phyloP scores from a whole-genome alignment of 768 basidiomycete species.

The Hirschioporus abietinus region DNA sequence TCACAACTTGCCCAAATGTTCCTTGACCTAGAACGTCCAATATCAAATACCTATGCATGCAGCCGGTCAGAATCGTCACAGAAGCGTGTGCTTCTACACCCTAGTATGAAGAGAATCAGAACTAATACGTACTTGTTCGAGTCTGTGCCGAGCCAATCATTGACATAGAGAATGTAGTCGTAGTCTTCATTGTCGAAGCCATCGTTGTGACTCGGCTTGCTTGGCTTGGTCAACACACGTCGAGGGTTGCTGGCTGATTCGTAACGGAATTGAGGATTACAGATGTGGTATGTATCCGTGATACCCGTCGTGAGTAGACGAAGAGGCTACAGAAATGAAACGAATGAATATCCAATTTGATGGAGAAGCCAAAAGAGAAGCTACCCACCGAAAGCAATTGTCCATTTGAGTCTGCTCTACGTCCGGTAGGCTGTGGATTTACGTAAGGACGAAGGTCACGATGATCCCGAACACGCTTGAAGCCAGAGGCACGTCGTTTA shows the following conservation, averaged over 20 bases:
- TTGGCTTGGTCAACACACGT: conserved; percentile 95
- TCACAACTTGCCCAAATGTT: conserved; percentile 98
- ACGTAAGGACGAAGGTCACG: conserved; percentile 76
- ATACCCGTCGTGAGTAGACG: conserved; percentile 80
- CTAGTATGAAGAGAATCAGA: conserved; percentile 9
- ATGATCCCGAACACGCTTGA: conserved; percentile 70
- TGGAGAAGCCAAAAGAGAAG: conserved; percentile 4
- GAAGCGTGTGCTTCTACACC: conserved; percentile 13
- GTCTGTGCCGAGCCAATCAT: conserved; percentile 93
- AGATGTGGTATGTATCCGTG: conserved; percentile 86
- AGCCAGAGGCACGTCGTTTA: conserved; percentile 68
- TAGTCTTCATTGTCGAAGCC: conserved; percentile 99
- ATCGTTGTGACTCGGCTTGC: conserved; percentile 92
- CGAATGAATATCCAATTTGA: conserved; percentile 6
- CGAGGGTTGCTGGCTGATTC: conserved; percentile 93
- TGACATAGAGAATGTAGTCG: conserved; percentile 99
- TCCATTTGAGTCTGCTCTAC: conserved; percentile 75
- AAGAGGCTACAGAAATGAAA: conserved; percentile 37
- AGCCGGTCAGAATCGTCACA: not conserved
- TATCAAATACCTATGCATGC: conserved; percentile 76
- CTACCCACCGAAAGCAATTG: conserved; percentile 73
- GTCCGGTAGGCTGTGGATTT: conserved; percentile 54
- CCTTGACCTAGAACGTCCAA: conserved; percentile 98
- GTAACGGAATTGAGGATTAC: conserved; percentile 93
- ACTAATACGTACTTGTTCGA: conserved; percentile 85